Evolutionary conservation across 2,329 filamentous ascomycete genomes (phyloP), one percentile per base, ranked within the genome.

Genomic region (Neophaeococcomyces mojaviensis): DNA sequence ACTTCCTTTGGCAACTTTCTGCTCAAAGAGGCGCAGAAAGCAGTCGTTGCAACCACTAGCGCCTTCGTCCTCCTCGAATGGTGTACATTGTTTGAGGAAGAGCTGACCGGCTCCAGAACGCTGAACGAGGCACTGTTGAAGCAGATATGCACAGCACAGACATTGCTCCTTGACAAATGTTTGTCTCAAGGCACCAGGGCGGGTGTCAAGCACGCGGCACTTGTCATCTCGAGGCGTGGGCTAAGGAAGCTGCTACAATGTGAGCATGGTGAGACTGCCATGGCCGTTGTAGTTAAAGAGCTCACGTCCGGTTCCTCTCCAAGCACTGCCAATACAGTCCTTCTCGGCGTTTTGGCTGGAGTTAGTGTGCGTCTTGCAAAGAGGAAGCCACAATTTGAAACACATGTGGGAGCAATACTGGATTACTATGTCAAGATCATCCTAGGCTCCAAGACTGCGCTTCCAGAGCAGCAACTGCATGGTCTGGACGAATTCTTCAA

Each of bases 21-120:
- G 49, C 78, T 82, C 50, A 69, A 73, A 26, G 90, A 98, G 66
- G 78, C 82, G 12, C 74, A 78, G 52, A 96, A 94, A 64, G 70
- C 76, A 15, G 82, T 80, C 52, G 82, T 97, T 58, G 87, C 90
- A 26, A 70, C 84, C 13, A 79, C 77, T 35, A 94, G 81, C 65
- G 86, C 88, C 4, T 94, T 96, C 62, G 87, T 94, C 39, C 72
- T 98, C 55, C 76, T 92, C 12, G 87, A 95, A 64, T 98, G 90
- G 90, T 88, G 82, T 64, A 85, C 84, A 48, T 65, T 90, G 48
- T 68, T 96, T 41, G 77, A 95, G 55, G 81, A 89, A 58, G 75
- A 83, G 48, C 72, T 88, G 20, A 77, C 77, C 26, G 74, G 74
- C 39, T 77, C 67, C 39, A 64, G 77, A 22, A 76, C 78, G 41